phyloP scores from a whole-genome alignment of 2,329 filamentous ascomycete genomes.

The Harringtonia aguacate region DNA sequence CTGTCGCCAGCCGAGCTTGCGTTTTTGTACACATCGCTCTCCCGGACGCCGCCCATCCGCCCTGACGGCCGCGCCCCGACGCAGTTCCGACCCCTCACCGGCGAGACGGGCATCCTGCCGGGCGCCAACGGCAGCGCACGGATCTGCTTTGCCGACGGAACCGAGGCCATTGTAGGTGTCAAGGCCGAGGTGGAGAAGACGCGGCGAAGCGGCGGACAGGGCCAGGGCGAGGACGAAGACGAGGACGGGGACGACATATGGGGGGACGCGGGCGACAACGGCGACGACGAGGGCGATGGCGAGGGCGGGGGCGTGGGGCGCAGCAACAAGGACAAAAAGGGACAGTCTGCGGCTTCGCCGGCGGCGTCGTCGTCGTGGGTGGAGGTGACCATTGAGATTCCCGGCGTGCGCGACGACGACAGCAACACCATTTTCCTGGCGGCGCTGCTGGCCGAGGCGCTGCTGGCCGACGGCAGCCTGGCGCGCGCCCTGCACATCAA shows the following conservation, averaged over 20 bases:
- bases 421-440: conserved; percentile 76
- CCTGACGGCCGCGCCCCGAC: conserved; percentile 73
- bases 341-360: conserved; percentile 12
- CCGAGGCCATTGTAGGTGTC: conserved; percentile 89
- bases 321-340: conserved; percentile 12
- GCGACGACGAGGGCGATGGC: neutral
- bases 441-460: conserved; percentile 78
- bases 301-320: conserved; percentile 3
- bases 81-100: conserved; percentile 83
- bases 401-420: conserved; percentile 85
- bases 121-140: conserved; percentile 86
- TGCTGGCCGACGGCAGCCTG: conserved; percentile 63
- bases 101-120: conserved; percentile 83
- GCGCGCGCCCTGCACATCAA: conserved; percentile 76
- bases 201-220: conserved; percentile 15
- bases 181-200: conserved; percentile 90
- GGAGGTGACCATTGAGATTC: conserved; percentile 84
- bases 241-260: conserved; percentile 6
- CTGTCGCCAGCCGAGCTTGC: conserved; percentile 94
- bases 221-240: conserved; percentile 16
- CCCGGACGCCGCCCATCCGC: conserved; percentile 71
- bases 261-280: neutral
- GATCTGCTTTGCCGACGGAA: conserved; percentile 89
- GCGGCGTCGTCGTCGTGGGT: conserved; percentile 49
- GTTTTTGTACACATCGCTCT: conserved; percentile 83